Evolutionary conservation across 805 yeast genomes (phyloP), one percentile per base, ranked within the genome.

Genomic region (Wickerhamiella qilinensis): DNA sequence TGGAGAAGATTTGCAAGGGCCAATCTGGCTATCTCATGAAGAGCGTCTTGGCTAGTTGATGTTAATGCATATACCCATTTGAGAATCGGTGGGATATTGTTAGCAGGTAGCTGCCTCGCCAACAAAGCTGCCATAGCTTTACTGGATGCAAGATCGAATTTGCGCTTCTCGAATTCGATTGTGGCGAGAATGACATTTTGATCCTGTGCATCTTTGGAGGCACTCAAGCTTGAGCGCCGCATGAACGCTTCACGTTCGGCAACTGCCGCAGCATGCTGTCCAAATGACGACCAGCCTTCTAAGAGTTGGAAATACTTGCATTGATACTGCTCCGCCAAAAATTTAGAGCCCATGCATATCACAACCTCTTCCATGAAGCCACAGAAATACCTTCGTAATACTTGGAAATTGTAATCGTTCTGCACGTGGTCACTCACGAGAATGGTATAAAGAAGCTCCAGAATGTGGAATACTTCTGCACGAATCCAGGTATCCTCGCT

Each of bases 271-370:
- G 72, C 67, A 19, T 74, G 64, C 38, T 72, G 76, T 2, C 97
- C 96, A 56, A 73, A 74, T 0, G 93, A 94, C 55, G 95, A 85
- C 99, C 99, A 91, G 54, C 83, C 93, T 46, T 81, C 86, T 40
- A 91, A 62, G 50, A 72, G 78, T 34, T 75, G 72, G 60, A 84
- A 86, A 44, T 93, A 80, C 2, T 82, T 78, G 22, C 58, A 57
- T n/a, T 54, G 57, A 28, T 43, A 49, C 35, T 38, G 38, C n/a
- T 28, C 46, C 35, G 24, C 37, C 41, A 45, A 38, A 2, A 40
- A 30, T 3, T 40, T 43, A 11, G 58, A 51, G 4, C 56, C 43
- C 33, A 48, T 16, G 11, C 44, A 54, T 12, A 60, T 53, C 48
- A 74, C 83, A n/a, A 81, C 73, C 41, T 73, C 78, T 43, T 83